Conservation (phyloP, 345 rosid genomes). For the Eucalyptus marginata region DNA sequence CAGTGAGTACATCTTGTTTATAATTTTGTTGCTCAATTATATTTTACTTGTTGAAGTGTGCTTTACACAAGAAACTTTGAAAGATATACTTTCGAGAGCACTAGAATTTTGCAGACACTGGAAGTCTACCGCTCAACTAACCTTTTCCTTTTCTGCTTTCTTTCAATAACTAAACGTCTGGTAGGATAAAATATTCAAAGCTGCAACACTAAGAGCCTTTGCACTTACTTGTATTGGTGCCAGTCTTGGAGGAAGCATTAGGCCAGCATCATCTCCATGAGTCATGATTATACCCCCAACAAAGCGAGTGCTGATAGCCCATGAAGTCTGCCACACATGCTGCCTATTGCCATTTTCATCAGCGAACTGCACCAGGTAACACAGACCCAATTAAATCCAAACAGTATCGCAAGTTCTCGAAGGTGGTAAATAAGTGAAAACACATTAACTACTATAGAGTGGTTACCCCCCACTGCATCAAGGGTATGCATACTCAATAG, state of each 20-base stretch:
- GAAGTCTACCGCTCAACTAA: neutral
- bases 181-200: neutral
- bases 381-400: neutral
- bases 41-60: neutral
- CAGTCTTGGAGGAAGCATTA: slow-evolving; percentile 84
- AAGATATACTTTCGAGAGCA: neutral
- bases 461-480: neutral
- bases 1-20: neutral
- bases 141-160: neutral
- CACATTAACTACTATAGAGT: neutral
- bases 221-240: slow-evolving; percentile 76
- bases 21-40: neutral
- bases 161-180: neutral
- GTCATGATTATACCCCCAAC: slow-evolving; percentile 96
- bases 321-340: slow-evolving; percentile 98
- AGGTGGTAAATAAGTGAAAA: neutral
- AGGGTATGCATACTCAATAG: neutral
- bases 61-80: neutral
- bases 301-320: slow-evolving; percentile 96
- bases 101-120: neutral
- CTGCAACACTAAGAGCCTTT: neutral
- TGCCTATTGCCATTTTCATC: slow-evolving; percentile 91
- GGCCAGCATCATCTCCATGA: slow-evolving; percentile 92
- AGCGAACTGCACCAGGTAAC: slow-evolving; percentile 39
- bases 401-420: neutral